These are phyloP conservation scores for Neonectria magnoliae DNA, from an alignment of 2,329 filamentous ascomycete genomes.

Conservation along the genomic window DNA sequence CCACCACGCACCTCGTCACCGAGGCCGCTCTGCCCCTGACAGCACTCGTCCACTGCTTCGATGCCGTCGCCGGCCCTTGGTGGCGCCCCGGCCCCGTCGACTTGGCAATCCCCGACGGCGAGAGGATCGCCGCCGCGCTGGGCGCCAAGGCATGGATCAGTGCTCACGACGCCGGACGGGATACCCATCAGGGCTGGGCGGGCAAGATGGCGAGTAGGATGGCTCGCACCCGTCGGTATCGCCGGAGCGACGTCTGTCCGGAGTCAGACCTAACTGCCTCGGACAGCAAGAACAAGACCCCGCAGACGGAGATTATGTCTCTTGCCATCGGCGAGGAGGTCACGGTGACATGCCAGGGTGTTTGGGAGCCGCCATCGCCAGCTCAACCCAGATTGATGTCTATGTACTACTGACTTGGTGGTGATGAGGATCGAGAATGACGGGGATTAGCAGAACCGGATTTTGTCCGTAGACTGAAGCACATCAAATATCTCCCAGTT, in stretches of 20 bases:
- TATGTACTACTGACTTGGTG: conserved; percentile 2
- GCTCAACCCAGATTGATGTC: conserved; percentile 2
- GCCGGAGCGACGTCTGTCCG: conserved; percentile 56
- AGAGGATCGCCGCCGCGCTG: conserved; percentile 64
- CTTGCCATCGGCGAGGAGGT: conserved; percentile 57
- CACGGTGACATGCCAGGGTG: conserved; percentile 52
- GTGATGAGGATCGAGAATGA: background rate
- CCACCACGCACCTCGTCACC: conserved; percentile 63
- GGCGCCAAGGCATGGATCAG: conserved; percentile 68
- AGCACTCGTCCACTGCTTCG: conserved; percentile 72
- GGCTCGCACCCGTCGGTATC: conserved; percentile 58
- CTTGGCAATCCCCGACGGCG: conserved; percentile 65
- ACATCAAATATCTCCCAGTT: background rate
- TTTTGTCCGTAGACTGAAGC: background rate
- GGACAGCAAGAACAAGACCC: conserved; percentile 13
- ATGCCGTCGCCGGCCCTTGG: conserved; percentile 67
- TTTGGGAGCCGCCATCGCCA: conserved; percentile 36
- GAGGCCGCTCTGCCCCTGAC: conserved; percentile 70
- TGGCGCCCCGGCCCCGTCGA: conserved; percentile 69
- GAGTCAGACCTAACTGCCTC: conserved; percentile 36
- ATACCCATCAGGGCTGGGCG: conserved; percentile 55
- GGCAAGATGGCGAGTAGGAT: conserved; percentile 55
- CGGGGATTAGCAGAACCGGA: background rate
- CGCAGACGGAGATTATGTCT: conserved; percentile 53
- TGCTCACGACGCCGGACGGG: conserved; percentile 69